These are phyloP conservation scores for Diaporthe batatas DNA, from an alignment of 2,329 filamentous ascomycete genomes.

Conservation along the genomic window DNA sequence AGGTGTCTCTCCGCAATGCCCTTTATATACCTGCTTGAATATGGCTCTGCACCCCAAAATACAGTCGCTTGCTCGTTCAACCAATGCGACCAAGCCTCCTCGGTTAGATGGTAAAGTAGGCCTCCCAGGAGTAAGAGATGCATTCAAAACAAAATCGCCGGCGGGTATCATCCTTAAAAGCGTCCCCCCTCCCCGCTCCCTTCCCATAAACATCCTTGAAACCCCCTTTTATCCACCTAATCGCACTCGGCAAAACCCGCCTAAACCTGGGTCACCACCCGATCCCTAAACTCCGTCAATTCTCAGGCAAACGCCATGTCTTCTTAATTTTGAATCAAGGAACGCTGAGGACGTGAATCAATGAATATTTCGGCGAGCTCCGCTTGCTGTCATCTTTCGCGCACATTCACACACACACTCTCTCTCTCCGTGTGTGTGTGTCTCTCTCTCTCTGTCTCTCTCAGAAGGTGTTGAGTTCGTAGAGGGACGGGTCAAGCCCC, in stretches of 20 bases:
- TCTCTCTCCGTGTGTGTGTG: no score
- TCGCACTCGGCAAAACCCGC: slow-evolving; percentile 19
- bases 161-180: slow-evolving; percentile 43
- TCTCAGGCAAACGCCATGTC: slow-evolving; percentile 24
- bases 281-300: slow-evolving; percentile 35
- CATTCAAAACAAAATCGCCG: slow-evolving; percentile 37
- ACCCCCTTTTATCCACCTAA: slow-evolving; percentile 36
- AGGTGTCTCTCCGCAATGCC: slow-evolving; percentile 15
- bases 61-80: slow-evolving; percentile 14
- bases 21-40: slow-evolving; percentile 14
- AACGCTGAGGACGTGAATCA: slow-evolving; percentile 18
- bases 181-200: slow-evolving; percentile 12
- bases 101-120: not conserved
- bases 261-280: slow-evolving; percentile 4
- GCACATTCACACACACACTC: not conserved
- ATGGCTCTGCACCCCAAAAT: not conserved
- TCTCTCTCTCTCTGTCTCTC: no score
- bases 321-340: slow-evolving; percentile 19
- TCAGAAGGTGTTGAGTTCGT: slow-evolving; percentile 52
- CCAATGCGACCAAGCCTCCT: slow-evolving; percentile 13
- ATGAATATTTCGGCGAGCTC: not conserved
- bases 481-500: slow-evolving; percentile 61
- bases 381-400: not conserved
- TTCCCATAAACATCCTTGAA: slow-evolving; percentile 32
- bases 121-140: slow-evolving; percentile 21